Percentiles rank a stretch among this genome's conserved stretches.
These are phyloP conservation scores for Pichia inconspicua DNA, from an alignment of 1,139 yeast species.

Conservation along the genomic window DNA sequence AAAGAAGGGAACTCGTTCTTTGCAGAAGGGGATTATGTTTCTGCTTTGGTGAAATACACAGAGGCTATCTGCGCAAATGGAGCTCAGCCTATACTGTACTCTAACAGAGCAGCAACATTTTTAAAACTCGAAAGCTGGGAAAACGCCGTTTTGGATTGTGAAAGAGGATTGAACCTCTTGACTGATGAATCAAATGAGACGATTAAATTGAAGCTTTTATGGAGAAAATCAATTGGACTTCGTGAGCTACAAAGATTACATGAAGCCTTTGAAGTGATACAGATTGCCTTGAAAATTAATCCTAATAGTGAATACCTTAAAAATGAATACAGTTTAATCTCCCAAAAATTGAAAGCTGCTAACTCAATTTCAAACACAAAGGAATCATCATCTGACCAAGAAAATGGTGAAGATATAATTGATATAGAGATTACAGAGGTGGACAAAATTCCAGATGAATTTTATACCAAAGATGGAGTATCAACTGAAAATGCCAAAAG, in stretches of 20 bases:
- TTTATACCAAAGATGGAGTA: neutral
- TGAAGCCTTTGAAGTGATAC: constrained; percentile 33
- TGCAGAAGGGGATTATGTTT: constrained; percentile 40
- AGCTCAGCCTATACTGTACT: constrained; percentile 54
- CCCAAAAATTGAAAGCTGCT: neutral
- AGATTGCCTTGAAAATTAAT: constrained; percentile 40
- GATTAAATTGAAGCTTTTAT: constrained; percentile 39
- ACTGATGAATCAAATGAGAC: constrained; percentile 2
- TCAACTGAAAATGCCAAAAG: too few species aligned
- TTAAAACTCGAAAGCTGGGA: constrained; percentile 47
- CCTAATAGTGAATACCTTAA: constrained; percentile 31
- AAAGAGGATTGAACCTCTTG: constrained; percentile 40
- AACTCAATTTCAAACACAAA: constrained; percentile 5
- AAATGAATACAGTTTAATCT: constrained; percentile 11
- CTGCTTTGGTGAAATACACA: constrained; percentile 57
- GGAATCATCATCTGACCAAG: neutral
- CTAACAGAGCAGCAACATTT: constrained; percentile 74
- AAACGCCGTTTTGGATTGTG: constrained; percentile 56
- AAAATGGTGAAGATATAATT: neutral
- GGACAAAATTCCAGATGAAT: constrained; percentile 2
- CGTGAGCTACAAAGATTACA: constrained; percentile 29
- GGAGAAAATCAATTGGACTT: constrained; percentile 48
- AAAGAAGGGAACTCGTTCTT: constrained; percentile 62
- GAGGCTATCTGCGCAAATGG: constrained; percentile 56
- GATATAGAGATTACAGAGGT: constrained; percentile 2